Percentiles rank a stretch among this genome's conserved stretches.
These are phyloP conservation scores for Nannizzia gypsea DNA, from an alignment of 2,329 filamentous ascomycete species.

Conservation along the genomic window DNA sequence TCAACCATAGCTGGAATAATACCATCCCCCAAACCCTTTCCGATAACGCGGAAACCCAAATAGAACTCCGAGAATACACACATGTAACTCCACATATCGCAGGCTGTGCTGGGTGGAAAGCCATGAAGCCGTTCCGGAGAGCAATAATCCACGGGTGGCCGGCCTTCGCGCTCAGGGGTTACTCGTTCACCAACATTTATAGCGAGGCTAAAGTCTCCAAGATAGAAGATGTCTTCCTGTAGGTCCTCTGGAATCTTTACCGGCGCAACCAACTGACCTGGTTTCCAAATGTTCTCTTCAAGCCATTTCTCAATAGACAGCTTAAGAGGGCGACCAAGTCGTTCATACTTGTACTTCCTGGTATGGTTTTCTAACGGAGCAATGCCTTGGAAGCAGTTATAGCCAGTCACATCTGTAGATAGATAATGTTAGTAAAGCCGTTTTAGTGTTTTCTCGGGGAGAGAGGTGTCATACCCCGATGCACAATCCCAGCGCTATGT, in stretches of 20 bases:
- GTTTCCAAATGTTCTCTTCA: conserved; percentile 7
- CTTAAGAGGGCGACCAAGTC: conserved; percentile 10
- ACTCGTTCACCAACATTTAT: conserved; percentile 7
- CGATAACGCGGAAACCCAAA: background rate
- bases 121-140: conserved; percentile 12
- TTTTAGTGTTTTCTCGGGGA: background rate
- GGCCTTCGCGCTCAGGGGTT: conserved; percentile 4
- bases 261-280: background rate
- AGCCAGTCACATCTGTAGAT: conserved; percentile 6
- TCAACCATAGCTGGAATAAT: background rate
- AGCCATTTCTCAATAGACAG: conserved; percentile 2
- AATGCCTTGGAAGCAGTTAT: conserved; percentile 10
- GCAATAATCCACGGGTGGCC: conserved; percentile 10
- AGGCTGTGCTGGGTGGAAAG: conserved; percentile 10
- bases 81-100: conserved; percentile 16
- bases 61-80: conserved; percentile 10
- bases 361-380: conserved; percentile 8
- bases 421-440: background rate
- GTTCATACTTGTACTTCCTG: conserved; percentile 10
- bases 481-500: background rate
- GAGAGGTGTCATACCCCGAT: background rate
- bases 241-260: background rate
- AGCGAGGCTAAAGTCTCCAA: background rate
- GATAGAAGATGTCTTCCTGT: background rate
- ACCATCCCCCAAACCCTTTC: background rate